Evolutionary conservation across 2,329 filamentous ascomycete species (phyloP), one percentile per base, ranked within the genome.

Genomic region (Zalaria obscura): DNA sequence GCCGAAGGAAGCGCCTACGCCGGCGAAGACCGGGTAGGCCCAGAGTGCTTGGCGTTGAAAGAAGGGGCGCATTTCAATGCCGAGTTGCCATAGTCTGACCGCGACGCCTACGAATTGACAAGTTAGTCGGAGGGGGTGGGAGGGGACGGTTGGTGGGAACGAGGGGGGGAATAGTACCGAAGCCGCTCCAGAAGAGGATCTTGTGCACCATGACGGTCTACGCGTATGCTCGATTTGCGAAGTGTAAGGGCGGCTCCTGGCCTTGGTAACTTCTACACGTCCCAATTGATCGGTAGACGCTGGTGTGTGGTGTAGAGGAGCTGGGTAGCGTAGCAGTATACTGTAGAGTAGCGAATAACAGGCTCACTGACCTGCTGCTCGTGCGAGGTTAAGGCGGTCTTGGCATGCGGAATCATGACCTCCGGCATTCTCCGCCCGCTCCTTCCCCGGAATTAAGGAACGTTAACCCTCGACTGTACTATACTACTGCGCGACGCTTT

Each of bases 21-120:
- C 75, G 45, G 80, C 88, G 66, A 91, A 98, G 53, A 89, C 67
- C 42, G 91, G 91, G 69, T 94, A 98, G 40, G 78, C 86, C 83
- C 86, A 93, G 56, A 94, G 76, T 42, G 82, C 83, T 60, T 81
- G 73, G 57, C 73, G 77, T 67, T 82, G 80, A 74, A 96, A 85
- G 64, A 95, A 80, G 40, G 89, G 91, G 48, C 88, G 86, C 87
- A 93, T 94, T 70, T 98, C 87, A 62, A 98, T 91, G 58, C 89
- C 91, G 62, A 98, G 80, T 67, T 96, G 91, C 85, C 88, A 95
- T 65, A 91, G 76, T 55, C 89, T 84, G 59, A 88, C 82, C 59
- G 83, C 87, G 56, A 95, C 68, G 72, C 91, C 91, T 98, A 54
- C 45, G 40, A 37, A 31, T 2, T 2, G 18, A 18, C 18, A 18